phyloP scores from a whole-genome alignment of 1,284 basidiomycete species.

The Malassezia pachydermatis region DNA sequence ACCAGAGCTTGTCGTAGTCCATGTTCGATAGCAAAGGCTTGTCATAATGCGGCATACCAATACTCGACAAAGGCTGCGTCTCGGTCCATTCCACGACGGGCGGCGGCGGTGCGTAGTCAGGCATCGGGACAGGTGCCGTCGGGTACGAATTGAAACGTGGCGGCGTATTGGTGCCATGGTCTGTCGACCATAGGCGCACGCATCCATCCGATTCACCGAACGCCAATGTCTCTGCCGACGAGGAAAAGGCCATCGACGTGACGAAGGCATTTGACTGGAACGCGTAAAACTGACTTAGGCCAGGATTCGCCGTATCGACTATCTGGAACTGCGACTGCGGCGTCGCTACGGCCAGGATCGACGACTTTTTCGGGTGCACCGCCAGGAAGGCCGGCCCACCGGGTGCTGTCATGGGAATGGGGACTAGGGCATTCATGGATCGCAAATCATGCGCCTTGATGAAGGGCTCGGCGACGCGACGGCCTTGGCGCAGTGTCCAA shows the following conservation, averaged over 20 bases:
- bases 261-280: constrained; percentile 57
- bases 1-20: constrained; percentile 29
- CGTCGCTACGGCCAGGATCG: constrained; percentile 69
- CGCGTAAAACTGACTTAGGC: constrained; percentile 59
- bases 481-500: constrained; percentile 57
- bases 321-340: constrained; percentile 79
- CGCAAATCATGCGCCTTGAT: constrained; percentile 88
- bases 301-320: constrained; percentile 67
- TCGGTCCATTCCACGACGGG: constrained; percentile 66
- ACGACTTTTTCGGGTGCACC: constrained; percentile 66
- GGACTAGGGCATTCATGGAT: constrained; percentile 65
- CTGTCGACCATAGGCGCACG: constrained; percentile 72
- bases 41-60: constrained; percentile 83
- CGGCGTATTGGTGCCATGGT: constrained; percentile 50
- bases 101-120: constrained; percentile 63
- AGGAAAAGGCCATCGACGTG: constrained; percentile 70
- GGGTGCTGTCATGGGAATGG: constrained; percentile 65
- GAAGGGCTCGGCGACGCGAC: constrained; percentile 77
- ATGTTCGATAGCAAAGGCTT: constrained; percentile 69
- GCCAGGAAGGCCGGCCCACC: constrained; percentile 78
- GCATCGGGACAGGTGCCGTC: constrained; percentile 71
- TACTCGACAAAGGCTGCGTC: constrained; percentile 73
- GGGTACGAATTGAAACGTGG: constrained; percentile 71
- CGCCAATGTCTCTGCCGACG: constrained; percentile 77
- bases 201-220: constrained; percentile 81